Conservation (phyloP, 768 basidiomycete species). For the Pholiota microspora region DNA sequence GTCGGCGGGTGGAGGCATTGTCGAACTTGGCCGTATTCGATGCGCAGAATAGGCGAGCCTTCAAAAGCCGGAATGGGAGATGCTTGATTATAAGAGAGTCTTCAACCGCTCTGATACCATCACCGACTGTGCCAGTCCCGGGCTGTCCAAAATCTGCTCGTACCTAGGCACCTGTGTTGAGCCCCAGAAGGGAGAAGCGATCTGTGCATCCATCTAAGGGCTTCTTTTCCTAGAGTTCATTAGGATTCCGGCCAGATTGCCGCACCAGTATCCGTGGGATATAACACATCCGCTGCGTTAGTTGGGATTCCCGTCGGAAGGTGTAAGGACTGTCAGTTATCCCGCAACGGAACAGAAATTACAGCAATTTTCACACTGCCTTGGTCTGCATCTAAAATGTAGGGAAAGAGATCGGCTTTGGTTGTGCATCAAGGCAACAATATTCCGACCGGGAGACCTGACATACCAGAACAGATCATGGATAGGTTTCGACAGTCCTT, state of each 20-base stretch:
- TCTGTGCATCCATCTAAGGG: constrained; percentile 24
- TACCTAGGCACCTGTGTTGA: constrained; percentile 28
- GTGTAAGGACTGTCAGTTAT: constrained; percentile 3
- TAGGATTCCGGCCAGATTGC: constrained; percentile 21
- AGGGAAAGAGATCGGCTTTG: constrained; percentile 7
- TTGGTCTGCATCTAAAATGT: background rate
- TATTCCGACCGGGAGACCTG: background rate
- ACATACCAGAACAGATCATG: background rate
- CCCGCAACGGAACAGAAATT: constrained; percentile 16
- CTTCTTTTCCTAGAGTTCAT: constrained; percentile 17
- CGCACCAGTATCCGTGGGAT: constrained; percentile 6
- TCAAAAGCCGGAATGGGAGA: constrained; percentile 17
- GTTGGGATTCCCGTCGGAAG: constrained; percentile 11
- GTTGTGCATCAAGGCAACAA: background rate
- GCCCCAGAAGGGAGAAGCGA: constrained; percentile 15
- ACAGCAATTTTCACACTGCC: background rate
- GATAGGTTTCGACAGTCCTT: constrained; percentile 9
- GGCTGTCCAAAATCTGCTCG: constrained; percentile 28
- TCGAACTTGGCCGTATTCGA: constrained; percentile 12
- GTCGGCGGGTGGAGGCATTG: constrained; percentile 22
- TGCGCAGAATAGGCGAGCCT: constrained; percentile 13
- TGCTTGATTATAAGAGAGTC: constrained; percentile 30
- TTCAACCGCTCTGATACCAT: constrained; percentile 25
- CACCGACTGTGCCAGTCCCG: constrained; percentile 21
- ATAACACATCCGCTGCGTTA: background rate